Evolutionary conservation across 2,329 filamentous ascomycete species (phyloP), one percentile per base, ranked within the genome.

Genomic region (Diaporthe ilicicola): DNA sequence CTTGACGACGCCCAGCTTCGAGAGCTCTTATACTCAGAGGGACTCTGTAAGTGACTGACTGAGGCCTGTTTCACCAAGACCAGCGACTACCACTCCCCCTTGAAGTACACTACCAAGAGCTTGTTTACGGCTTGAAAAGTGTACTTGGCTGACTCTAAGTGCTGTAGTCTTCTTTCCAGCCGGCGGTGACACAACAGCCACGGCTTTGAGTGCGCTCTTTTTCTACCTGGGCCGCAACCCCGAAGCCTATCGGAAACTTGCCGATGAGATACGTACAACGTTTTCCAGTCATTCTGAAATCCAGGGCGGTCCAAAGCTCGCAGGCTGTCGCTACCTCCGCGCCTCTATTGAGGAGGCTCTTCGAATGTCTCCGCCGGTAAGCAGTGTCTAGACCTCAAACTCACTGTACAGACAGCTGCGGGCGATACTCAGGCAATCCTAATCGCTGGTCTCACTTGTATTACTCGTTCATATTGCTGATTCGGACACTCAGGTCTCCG

Each of bases 1-100:
- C 50, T 67, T n/a, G 62, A 65, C 12, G 46, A 64, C n/a, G 13
- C 69, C 8, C 59, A 67, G n/a, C 51, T 67, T 4, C 46, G 50
- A 6, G 72, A 75, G 39, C 72, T 76, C 2, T 73, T 74, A 67
- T 67, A 42, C 24, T 59, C 55, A 1, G 55, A 59, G 4, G 55
- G 55, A 4, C 55, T 59, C 2, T 59, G 55, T 59, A 44, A 44
- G 55, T 29, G 12, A 50, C 24, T 51, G 22, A 27, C 50, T 1
- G 74, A 75, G 27, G 74, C 71, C 7, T 17, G 64, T 24, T 73
- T 74, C 22, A 24, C 22, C n/a, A 50, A 48, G n/a, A 22, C 44
- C 44, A 48, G 44, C 44, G 19, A 22, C 44, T 48, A 48, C 44
- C 44, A 22, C 44, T 24, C 4, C n/a, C n/a, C 22, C 22, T 24